These are phyloP conservation scores for Ensete ventricosum DNA, from an alignment of 176 grass and related monocot genomes.

Conservation along the genomic window DNA sequence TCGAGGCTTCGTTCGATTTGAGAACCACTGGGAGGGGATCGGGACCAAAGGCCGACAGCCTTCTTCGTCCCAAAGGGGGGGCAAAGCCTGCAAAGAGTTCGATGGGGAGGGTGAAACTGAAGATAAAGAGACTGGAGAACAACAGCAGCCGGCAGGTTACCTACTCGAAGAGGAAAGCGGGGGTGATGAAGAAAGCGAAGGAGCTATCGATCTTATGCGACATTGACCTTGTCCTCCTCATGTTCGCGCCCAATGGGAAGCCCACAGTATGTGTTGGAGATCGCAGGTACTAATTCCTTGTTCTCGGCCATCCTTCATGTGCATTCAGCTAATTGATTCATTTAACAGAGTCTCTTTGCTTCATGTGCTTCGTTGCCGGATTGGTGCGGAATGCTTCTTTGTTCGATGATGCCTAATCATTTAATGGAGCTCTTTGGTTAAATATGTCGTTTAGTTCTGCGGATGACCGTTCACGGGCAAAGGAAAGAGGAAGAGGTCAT, in stretches of 20 bases:
- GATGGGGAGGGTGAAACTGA: constrained; percentile 78
- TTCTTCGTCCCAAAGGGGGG: background rate
- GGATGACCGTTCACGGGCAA: too few relatives aligned
- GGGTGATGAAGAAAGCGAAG: constrained; percentile 68
- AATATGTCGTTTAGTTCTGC: too few relatives aligned
- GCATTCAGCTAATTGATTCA: too few relatives aligned
- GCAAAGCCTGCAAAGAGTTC: background rate
- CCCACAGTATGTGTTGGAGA: constrained; percentile 55
- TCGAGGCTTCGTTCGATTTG: background rate
- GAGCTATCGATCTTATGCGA: constrained; percentile 70
- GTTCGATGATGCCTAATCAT: too few relatives aligned
- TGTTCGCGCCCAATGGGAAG: constrained; percentile 56
- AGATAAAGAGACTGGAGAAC: constrained; percentile 73
- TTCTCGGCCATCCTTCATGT: background rate
- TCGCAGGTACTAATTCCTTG: constrained; percentile 16
- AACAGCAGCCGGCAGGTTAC: constrained; percentile 40
- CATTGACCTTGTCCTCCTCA: constrained; percentile 53
- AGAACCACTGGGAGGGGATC: background rate
- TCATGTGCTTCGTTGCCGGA: too few relatives aligned
- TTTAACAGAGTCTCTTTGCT: too few relatives aligned
- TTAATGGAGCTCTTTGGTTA: too few relatives aligned
- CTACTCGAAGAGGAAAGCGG: constrained; percentile 54
- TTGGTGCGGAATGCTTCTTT: too few relatives aligned
- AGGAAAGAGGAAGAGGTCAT: too few relatives aligned
- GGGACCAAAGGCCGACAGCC: background rate